These are phyloP conservation scores for Stachybotrys echinatus DNA, from an alignment of 2,329 filamentous ascomycete species.

Conservation along the genomic window DNA sequence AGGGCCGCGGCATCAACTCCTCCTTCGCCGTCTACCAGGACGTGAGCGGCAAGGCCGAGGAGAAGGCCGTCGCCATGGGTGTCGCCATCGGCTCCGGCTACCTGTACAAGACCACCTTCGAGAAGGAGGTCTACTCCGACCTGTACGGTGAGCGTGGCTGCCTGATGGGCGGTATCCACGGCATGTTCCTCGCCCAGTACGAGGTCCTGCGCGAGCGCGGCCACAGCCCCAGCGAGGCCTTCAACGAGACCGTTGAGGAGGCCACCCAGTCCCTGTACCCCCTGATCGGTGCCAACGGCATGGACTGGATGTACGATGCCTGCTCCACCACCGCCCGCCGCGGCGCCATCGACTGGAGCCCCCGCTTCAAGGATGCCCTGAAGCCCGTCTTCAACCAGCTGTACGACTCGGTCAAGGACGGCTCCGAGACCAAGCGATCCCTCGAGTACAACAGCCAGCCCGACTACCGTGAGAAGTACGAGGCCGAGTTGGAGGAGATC, in stretches of 20 bases:
- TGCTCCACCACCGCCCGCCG: conserved; percentile 98
- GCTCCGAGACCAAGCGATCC: conserved; percentile 90
- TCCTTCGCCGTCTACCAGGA: conserved; percentile 98
- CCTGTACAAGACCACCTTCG: conserved; percentile 99
- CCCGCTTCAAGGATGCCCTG: conserved; percentile 93
- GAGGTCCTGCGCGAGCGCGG: conserved; percentile 98
- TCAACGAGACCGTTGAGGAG: conserved; percentile 99
- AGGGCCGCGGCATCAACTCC: conserved; percentile 99
- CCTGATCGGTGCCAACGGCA: conserved; percentile 92
- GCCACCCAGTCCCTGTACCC: conserved; percentile 97
- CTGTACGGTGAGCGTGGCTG: conserved; percentile 99
- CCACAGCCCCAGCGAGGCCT: conserved; percentile 95
- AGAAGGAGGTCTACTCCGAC: conserved; percentile 99
- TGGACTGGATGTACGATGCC: conserved; percentile 99
- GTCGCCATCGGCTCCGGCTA: conserved; percentile 96
- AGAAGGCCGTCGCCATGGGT: conserved; percentile 95
- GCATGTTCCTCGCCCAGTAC: conserved; percentile 99
- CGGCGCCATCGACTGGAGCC: conserved; percentile 98
- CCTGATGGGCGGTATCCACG: conserved; percentile 99
- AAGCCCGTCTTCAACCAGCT: conserved; percentile 99
- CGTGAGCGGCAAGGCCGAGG: conserved; percentile 94
- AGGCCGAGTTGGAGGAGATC: conserved; percentile 98
- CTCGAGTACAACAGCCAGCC: conserved; percentile 94
- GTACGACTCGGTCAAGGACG: conserved; percentile 87
- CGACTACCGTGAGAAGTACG: conserved; percentile 96